Conservation (phyloP, 2,329 filamentous ascomycete genomes). For the Macrophomina phaseolina region DNA sequence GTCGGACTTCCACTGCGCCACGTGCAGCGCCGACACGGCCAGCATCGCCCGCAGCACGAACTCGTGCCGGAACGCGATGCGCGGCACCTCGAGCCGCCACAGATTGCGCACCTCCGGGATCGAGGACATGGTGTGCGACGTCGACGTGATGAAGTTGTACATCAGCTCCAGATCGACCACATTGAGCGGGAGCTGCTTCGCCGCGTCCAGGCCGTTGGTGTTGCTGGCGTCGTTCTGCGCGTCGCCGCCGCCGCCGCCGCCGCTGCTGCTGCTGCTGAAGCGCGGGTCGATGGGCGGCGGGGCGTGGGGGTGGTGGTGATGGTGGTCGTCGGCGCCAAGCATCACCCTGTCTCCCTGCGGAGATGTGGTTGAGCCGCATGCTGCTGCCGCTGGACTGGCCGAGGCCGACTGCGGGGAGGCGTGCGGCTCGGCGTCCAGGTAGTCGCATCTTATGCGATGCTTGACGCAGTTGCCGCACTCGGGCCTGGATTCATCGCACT, state of each 20-base stretch:
- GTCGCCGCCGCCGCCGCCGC: neutral
- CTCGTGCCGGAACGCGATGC: constrained; percentile 47
- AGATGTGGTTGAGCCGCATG: neutral
- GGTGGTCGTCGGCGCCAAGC: neutral
- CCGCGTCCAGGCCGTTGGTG: neutral
- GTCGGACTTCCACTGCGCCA: constrained; percentile 42
- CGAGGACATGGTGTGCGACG: constrained; percentile 34
- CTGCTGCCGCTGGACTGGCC: neutral
- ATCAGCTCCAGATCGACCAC: constrained; percentile 36
- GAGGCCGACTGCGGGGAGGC: constrained; percentile 2
- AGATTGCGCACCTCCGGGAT: constrained; percentile 33
- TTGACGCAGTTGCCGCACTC: constrained; percentile 40
- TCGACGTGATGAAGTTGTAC: constrained; percentile 41
- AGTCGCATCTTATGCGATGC: constrained; percentile 38
- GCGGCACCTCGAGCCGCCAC: constrained; percentile 34
- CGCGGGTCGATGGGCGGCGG: constrained; percentile 28
- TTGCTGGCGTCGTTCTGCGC: constrained; percentile 25
- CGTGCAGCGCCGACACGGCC: constrained; percentile 52
- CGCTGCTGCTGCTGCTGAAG: constrained; percentile 30
- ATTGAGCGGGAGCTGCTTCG: neutral
- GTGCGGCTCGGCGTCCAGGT: neutral
- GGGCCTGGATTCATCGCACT: constrained; percentile 41
- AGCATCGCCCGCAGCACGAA: constrained; percentile 53
- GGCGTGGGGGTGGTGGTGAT: no score
- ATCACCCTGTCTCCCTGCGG: neutral